Conservation (phyloP, 2,329 filamentous ascomycete genomes). For the Trichoderma koningii region DNA sequence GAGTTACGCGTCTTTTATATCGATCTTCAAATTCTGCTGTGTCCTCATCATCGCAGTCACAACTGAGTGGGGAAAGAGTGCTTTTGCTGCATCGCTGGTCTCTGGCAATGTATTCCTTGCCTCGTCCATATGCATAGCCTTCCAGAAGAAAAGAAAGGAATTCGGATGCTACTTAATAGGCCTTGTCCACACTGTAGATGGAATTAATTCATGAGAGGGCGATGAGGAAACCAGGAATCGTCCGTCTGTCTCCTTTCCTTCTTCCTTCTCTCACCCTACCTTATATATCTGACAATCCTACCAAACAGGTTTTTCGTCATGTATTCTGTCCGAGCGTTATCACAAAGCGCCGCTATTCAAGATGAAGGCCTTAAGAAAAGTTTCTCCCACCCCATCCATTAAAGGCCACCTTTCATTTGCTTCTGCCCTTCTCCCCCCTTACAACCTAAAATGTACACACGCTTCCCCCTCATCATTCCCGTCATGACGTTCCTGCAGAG, state of each 20-base stretch:
- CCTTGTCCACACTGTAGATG: too few relatives aligned
- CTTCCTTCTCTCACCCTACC: background rate
- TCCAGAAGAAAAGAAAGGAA: too few relatives aligned
- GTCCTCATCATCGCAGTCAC: too few relatives aligned
- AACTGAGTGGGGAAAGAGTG: too few relatives aligned
- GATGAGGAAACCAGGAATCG: background rate
- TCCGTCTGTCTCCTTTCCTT: background rate
- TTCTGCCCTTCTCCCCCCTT: background rate
- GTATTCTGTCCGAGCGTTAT: background rate
- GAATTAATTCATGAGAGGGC: too few relatives aligned
- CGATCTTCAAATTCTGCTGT: too few relatives aligned
- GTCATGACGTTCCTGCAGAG: conserved; percentile 15
- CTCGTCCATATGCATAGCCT: too few relatives aligned
- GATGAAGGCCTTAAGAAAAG: background rate
- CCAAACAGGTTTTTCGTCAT: background rate
- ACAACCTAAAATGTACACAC: background rate
- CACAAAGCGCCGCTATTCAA: conserved; percentile 12
- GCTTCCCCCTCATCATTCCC: background rate
- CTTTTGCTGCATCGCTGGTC: too few relatives aligned
- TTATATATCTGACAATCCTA: conserved; percentile 4
- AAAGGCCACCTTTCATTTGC: background rate
- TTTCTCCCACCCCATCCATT: background rate
- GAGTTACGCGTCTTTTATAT: too few relatives aligned
- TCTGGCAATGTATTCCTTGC: too few relatives aligned
- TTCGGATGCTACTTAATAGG: too few relatives aligned